phyloP scores from a whole-genome alignment of 768 basidiomycete genomes.

The Mycena metata region DNA sequence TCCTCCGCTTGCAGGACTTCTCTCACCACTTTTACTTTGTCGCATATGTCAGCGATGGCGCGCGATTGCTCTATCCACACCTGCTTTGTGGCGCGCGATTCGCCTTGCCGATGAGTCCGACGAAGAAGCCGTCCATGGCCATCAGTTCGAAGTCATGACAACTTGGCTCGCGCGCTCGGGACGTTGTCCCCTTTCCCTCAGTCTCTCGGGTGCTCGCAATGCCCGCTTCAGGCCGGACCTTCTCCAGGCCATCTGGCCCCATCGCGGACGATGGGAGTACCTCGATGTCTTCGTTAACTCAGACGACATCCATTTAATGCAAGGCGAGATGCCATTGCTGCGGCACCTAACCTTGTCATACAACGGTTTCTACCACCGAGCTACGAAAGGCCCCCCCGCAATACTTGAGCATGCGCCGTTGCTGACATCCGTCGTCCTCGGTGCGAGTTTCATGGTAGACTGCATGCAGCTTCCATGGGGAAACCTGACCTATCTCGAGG shows the following conservation, averaged over 20 bases:
- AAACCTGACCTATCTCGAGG: conserved; percentile 1
- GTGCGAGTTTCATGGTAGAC: not conserved
- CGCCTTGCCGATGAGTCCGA: not conserved
- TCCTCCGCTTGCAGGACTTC: not conserved
- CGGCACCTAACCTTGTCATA: not conserved
- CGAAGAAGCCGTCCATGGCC: too few species aligned
- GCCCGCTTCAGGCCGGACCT: not conserved
- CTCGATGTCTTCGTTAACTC: not conserved
- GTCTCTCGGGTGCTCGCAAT: not conserved
- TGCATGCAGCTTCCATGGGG: not conserved
- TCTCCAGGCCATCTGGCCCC: not conserved
- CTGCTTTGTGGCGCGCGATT: not conserved
- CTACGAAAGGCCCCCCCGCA: too few species aligned
- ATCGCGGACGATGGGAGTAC: conserved; percentile 15
- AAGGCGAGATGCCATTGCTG: conserved; percentile 9
- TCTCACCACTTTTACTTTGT: not conserved
- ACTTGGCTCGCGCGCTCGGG: conserved; percentile 1
- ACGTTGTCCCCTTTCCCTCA: not conserved
- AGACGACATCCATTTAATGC: not conserved
- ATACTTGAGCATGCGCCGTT: conserved; percentile 7
- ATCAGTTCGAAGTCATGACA: not conserved
- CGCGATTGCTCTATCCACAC: not conserved
- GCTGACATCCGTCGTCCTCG: not conserved
- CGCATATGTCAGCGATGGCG: not conserved
- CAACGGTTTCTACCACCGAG: not conserved